phyloP scores from a whole-genome alignment of 2,329 filamentous ascomycete species.

The Aspergillus hortae region DNA sequence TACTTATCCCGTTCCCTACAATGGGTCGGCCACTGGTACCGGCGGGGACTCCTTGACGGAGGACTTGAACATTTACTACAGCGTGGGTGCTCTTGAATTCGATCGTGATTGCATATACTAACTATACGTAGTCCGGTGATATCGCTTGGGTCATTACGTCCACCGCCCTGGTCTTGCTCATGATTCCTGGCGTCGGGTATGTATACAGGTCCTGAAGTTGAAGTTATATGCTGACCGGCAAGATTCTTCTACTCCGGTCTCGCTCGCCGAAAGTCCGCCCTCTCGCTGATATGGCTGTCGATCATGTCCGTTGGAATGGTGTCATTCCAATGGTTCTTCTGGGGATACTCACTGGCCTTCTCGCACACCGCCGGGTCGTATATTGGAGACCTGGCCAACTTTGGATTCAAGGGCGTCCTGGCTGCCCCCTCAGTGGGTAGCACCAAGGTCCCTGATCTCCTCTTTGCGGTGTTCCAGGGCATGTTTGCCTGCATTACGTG shows the following conservation, averaged over 20 bases:
- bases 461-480: conserved; percentile 71
- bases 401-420: conserved; percentile 74
- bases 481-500: conserved; percentile 73
- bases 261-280: conserved; percentile 80
- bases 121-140: conserved; percentile 62
- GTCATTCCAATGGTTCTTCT: conserved; percentile 93
- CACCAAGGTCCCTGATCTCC: conserved; percentile 69
- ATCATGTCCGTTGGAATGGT: conserved; percentile 77
- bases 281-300: conserved; percentile 81
- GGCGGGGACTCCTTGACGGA: conserved; percentile 65
- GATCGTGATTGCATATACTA: conserved; percentile 13
- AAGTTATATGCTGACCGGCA: conserved; percentile 6
- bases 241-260: conserved; percentile 93
- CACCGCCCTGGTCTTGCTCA: conserved; percentile 78
- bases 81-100: conserved; percentile 33
- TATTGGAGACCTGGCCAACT: conserved; percentile 75
- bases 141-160: conserved; percentile 76
- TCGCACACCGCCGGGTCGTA: conserved; percentile 72
- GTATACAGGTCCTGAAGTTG: conserved; percentile 3
- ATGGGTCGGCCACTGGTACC: conserved; percentile 56
- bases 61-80: conserved; percentile 82
- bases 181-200: conserved; percentile 84
- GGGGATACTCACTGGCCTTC: conserved; percentile 82
- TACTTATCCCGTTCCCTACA: conserved; percentile 53
- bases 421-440: conserved; percentile 73